Evolutionary conservation across 495 filamentous ascomycete genomes (phyloP), one percentile per base, ranked within the genome.

Genomic region (Echria macrotheca): DNA sequence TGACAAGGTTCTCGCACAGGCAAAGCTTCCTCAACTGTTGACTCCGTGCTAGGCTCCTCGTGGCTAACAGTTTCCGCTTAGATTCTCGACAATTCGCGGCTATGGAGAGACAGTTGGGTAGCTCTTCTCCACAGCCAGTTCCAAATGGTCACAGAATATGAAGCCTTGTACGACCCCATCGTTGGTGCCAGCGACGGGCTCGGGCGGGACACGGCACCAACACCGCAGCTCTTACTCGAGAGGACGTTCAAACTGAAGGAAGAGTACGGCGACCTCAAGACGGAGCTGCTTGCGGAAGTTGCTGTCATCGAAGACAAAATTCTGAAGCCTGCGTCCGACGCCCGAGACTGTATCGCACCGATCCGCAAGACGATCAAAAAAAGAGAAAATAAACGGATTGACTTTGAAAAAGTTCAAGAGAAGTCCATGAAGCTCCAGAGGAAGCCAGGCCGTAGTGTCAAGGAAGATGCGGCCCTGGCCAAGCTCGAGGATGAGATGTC

Each of bases 351-450:
- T 33, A 72, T 95, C 49, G 74, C 79, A 47, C 85, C 87, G 0
- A 73, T 95, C 62, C 85, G 89, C 60, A 96, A 91, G 67, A 85
- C 85, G 2, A 91, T 97, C 64, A 95, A 95, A 71, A 91, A 88
- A 60, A 75, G 91, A 32, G 88, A 94, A 57, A 85, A 95, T 57
- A 89, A 84, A 67, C 86, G 95, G 75, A 58, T 93, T 37, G 91
- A 96, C 63, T 96, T 83, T 58, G 91, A 97, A 66, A 83, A 84
- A 50, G 82, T 82, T 49, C 81, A 90, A 59, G 78, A 84, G 47
- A 81, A 83, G 47, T 81, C 84, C 17, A 86, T 86, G 50, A 82
- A 79, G 58, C 73, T 81, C 18, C 69, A 78, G 52, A 84, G 82
- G 59, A 95, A 95, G 62, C 59, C 74, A 12, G 84, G 80, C 35